A percentile compares a stretch with the other conserved stretches of the same genome.
Evolutionary conservation across 1,284 basidiomycete genomes (phyloP).

Genomic region (Cryptococcus amylolentus): DNA sequence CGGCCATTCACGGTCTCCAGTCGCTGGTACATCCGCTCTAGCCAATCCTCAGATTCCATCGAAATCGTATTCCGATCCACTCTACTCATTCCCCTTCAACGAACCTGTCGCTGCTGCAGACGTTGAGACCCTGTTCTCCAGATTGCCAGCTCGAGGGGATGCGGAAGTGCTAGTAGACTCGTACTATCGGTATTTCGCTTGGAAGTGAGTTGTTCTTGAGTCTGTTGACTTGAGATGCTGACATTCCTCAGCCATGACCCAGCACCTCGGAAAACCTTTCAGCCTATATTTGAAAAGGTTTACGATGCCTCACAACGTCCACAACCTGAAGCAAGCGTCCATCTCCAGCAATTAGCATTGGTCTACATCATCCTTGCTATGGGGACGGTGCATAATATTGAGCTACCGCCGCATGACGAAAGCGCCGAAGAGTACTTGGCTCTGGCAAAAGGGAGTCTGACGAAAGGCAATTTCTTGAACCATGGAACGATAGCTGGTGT

Average conservation of each 20-base stretch:
- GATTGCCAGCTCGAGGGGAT: slow-evolving; percentile 28
- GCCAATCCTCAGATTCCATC: neutral
- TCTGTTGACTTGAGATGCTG: too few relatives aligned
- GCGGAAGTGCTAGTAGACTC: slow-evolving; percentile 28
- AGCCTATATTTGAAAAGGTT: slow-evolving; percentile 25
- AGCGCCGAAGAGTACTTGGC: slow-evolving; percentile 32
- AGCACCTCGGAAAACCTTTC: slow-evolving; percentile 24
- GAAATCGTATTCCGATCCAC: neutral
- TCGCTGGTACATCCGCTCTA: neutral
- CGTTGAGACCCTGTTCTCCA: slow-evolving; percentile 11
- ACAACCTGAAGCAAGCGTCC: slow-evolving; percentile 5
- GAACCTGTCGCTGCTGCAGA: neutral
- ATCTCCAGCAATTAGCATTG: slow-evolving; percentile 36
- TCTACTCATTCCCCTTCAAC: slow-evolving; percentile 13
- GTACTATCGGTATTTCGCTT: slow-evolving; percentile 33
- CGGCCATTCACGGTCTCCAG: neutral
- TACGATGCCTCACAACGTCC: slow-evolving; percentile 2
- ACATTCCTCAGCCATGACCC: slow-evolving; percentile 23
- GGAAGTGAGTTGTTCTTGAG: slow-evolving; percentile 25
- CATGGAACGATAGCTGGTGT: slow-evolving; percentile 38
- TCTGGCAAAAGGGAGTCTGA: slow-evolving; percentile 33
- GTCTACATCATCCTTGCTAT: slow-evolving; percentile 39
- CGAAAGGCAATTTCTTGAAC: slow-evolving; percentile 37
- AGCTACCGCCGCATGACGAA: slow-evolving; percentile 36
- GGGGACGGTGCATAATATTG: slow-evolving; percentile 38